phyloP scores from a whole-genome alignment of 345 rosid genomes.

The Salix purpurea region DNA sequence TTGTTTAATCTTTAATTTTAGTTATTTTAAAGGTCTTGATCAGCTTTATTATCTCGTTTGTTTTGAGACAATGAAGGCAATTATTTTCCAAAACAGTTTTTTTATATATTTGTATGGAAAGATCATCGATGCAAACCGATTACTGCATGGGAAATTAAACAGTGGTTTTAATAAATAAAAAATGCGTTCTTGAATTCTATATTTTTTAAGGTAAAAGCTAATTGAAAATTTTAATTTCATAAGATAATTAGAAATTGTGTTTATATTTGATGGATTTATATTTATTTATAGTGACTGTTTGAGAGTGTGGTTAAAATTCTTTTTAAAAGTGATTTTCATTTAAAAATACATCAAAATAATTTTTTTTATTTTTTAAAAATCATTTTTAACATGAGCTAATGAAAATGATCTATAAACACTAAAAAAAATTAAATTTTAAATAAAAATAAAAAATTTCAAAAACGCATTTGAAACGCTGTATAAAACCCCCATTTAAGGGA shows the following conservation, averaged over 20 bases:
- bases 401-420: too few species aligned
- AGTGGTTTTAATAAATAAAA: neutral
- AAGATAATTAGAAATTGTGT: neutral
- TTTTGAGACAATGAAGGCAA: neutral
- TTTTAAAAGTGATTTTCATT: too few species aligned
- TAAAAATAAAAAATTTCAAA: too few species aligned
- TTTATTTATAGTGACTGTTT: neutral
- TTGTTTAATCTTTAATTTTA: neutral
- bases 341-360: too few species aligned
- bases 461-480: too few species aligned
- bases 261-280: neutral
- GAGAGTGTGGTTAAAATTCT: too few species aligned
- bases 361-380: too few species aligned
- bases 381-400: too few species aligned
- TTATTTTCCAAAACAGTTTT: neutral
- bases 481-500: too few species aligned
- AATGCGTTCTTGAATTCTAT: neutral
- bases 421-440: too few species aligned
- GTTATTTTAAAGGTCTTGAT: constrained; percentile 4
- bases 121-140: neutral
- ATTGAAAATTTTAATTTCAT: neutral
- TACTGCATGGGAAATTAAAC: neutral
- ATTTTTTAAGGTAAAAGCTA: neutral
- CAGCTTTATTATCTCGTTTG: constrained; percentile 8
- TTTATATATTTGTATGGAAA: neutral